Evolutionary conservation across 2,329 filamentous ascomycete genomes (phyloP), one percentile per base, ranked within the genome.

Genomic region (Claviceps citrina): DNA sequence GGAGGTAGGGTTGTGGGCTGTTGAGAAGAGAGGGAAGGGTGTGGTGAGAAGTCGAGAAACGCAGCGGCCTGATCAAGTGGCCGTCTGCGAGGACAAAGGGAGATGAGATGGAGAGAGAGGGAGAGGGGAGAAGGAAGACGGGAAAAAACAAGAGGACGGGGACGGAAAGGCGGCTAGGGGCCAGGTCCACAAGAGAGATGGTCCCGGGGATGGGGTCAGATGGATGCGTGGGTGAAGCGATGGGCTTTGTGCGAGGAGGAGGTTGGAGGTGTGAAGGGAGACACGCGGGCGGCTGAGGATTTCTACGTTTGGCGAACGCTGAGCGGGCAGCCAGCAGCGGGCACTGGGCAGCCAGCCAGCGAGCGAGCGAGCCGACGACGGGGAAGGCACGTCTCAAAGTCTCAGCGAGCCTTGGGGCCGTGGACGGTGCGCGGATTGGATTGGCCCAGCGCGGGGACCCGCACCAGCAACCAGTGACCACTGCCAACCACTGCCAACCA

Each of bases 11-110:
- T 40, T 44, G 42, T 54, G 51, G 60, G 57, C 58, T 63, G 89
- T 36, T 27, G 24, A n/a, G 15, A 73, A 87, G 95, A 68, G 62
- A 65, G 54, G 54, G 59, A 55, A 51, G 41, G 53, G 51, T 51
- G 51, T 47, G 50, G 47, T 51, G 50, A 32, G 44, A 34, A 45
- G 36, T 38, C 33, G 34, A 42, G 24, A 30, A 25, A 39, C 27
- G 28, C 39, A 44, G 39, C 30, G 41, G 41, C 41, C 41, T 19
- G 22, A 28, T 40, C 41, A 43, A 28, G 25, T 40, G 41, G 41
- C 41, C 57, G 56, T 60, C 59, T 57, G 57, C 55, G 48, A 46
- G n/a, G n/a, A n/a, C n/a, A n/a, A n/a, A n/a, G n/a, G n/a, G n/a
- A n/a, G n/a, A n/a, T n/a, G n/a, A n/a, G n/a, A n/a, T n/a, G n/a